Evolutionary conservation across 768 basidiomycete genomes (phyloP), one percentile per base, ranked within the genome.

Genomic region (Pisolithus sp.): DNA sequence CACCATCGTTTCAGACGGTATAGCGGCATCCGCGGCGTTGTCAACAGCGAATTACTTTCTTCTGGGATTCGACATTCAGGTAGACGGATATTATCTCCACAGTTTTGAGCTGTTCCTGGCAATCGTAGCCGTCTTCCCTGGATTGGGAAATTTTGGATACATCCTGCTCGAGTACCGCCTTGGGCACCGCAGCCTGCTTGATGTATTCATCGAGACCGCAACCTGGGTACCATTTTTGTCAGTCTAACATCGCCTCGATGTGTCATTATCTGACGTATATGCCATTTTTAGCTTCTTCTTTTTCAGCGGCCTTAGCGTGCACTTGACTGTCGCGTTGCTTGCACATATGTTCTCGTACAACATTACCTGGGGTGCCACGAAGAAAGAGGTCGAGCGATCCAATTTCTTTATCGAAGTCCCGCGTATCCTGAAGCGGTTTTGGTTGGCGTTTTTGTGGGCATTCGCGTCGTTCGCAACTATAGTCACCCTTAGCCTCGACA

Each of bases 381-480:
- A 80, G 59, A 93, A 92, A 78, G 87, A 89, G 68, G 89, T 93
- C 39, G 85, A 93, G 67, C 77, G 81, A 43, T 89, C 86, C 7
- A 93, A 93, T 64, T 93, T 95, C 75, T 93, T 88, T 78, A 80
- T 86, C 50, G 92, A 95, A 66, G 82, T 93, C 12, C 93, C 93
- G 1, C 80, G 81, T 51, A 92, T 94, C 63, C 71, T 85, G 62
- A 81, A 82, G 56, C 84, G 90, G 4, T 94, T 89, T 72, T 83
- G 86, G 76, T 60, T 80, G 44, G 77, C 80, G 40, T 74, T 89
- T 55, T 52, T 78, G 18, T 50, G 88, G 20, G 82, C 79, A 43
- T 71, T 81, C 57, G 50, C 74, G 17, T 55, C 73, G 10, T 72
- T 85, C 54, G 74, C 68, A 8, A 73, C 65, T 41, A 83, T 91